phyloP scores from a whole-genome alignment of 495 filamentous ascomycete genomes.

The Parachaetomium inaequale region DNA sequence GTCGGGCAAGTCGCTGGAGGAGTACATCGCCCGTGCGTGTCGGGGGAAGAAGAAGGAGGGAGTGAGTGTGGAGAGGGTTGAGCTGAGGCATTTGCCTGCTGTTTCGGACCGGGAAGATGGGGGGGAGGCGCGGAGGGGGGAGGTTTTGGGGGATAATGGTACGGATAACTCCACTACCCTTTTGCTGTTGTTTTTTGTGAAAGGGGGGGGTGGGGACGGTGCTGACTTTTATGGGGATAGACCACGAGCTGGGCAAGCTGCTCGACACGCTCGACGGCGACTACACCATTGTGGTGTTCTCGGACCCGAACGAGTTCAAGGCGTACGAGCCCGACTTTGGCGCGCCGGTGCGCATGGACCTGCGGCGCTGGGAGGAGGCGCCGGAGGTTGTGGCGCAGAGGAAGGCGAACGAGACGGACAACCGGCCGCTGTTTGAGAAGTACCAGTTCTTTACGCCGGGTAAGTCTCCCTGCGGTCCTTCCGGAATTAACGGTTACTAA shows the following conservation, averaged over 20 bases:
- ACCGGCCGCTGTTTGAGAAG: constrained; percentile 72
- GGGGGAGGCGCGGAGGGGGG: constrained; percentile 50
- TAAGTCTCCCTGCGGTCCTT: constrained; percentile 9
- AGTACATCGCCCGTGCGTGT: constrained; percentile 34
- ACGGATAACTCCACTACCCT: constrained; percentile 20
- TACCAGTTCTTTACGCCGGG: constrained; percentile 87
- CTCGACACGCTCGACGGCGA: constrained; percentile 35
- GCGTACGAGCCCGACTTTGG: constrained; percentile 47
- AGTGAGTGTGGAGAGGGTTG: constrained; percentile 48
- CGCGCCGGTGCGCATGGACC: constrained; percentile 43
- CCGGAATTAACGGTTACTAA: neutral
- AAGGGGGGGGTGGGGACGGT: constrained; percentile 16
- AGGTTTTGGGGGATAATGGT: constrained; percentile 63
- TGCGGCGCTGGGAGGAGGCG: constrained; percentile 41
- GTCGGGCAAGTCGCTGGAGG: constrained; percentile 39
- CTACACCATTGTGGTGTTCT: constrained; percentile 49
- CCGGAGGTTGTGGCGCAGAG: constrained; percentile 15
- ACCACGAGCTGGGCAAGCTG: constrained; percentile 39
- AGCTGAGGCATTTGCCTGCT: constrained; percentile 45
- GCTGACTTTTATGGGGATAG: constrained; percentile 21
- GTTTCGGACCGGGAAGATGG: constrained; percentile 30
- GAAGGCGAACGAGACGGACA: constrained; percentile 26
- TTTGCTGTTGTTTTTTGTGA: neutral
- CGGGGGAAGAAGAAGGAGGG: constrained; percentile 34
- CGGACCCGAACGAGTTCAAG: constrained; percentile 37